A percentile compares a stretch with the other conserved stretches of the same genome.
phyloP scores from a whole-genome alignment of 768 basidiomycete genomes.

The Russula earlei region DNA sequence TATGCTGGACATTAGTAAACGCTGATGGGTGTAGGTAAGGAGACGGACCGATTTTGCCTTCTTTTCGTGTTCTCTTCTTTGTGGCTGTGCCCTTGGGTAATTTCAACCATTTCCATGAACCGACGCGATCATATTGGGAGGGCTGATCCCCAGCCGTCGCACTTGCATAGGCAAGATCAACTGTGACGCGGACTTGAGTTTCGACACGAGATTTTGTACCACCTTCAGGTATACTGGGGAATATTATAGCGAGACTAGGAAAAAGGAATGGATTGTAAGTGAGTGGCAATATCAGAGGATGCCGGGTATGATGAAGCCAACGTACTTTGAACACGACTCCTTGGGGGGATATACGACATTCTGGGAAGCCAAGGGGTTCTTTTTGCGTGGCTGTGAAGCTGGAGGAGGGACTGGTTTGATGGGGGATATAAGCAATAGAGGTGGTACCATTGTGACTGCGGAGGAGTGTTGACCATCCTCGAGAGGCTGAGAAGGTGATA shows the following conservation, averaged over 20 bases:
- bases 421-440: constrained; percentile 33
- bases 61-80: constrained; percentile 76
- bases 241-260: constrained; percentile 64
- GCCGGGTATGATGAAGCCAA: constrained; percentile 9
- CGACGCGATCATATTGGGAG: constrained; percentile 65
- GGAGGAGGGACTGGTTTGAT: constrained; percentile 64
- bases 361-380: constrained; percentile 41
- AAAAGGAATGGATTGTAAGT: neutral
- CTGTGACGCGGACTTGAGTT: constrained; percentile 80
- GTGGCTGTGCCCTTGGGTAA: constrained; percentile 76
- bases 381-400: constrained; percentile 46
- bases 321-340: constrained; percentile 70
- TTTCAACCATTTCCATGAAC: constrained; percentile 85
- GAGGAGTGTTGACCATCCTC: neutral
- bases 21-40: neutral
- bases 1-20: constrained; percentile 21
- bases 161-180: constrained; percentile 67
- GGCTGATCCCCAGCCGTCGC: constrained; percentile 45
- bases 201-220: constrained; percentile 93
- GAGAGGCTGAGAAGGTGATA: neutral
- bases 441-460: constrained; percentile 13
- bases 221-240: constrained; percentile 71
- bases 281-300: neutral
- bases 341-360: constrained; percentile 62
- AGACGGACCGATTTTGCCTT: constrained; percentile 64